These are phyloP conservation scores for Polytrichum formosum DNA, from an alignment of 225 moss, liverwort and hornwort species.

Conservation along the genomic window DNA sequence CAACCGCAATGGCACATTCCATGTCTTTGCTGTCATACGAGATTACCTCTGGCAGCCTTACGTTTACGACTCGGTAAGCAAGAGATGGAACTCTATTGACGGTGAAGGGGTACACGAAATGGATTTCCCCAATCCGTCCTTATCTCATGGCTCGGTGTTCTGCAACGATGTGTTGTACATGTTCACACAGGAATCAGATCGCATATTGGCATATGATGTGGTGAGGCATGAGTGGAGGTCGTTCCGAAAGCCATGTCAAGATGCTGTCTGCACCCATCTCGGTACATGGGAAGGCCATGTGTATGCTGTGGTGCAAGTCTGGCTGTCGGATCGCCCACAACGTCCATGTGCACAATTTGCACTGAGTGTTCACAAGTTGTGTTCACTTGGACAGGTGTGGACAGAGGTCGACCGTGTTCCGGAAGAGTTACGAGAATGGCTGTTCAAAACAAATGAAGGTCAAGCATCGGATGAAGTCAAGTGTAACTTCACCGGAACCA, in stretches of 20 bases:
- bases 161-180: constrained; percentile 1
- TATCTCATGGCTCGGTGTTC: neutral
- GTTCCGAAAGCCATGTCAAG: neutral
- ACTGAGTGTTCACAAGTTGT: neutral
- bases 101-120: neutral
- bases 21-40: neutral
- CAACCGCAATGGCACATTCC: neutral
- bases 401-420: neutral
- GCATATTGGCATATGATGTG: neutral
- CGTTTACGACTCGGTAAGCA: neutral
- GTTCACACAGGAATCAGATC: neutral
- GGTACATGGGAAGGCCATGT: constrained; percentile 2
- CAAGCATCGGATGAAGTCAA: neutral
- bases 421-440: neutral
- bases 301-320: neutral
- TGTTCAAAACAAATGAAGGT: neutral
- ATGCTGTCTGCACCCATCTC: neutral
- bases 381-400: neutral
- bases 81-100: neutral
- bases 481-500: neutral
- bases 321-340: neutral
- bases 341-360: neutral
- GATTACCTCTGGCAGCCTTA: neutral
- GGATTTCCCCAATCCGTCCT: neutral
- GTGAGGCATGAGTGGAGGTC: neutral